Conservation (phyloP, 1,139 yeast genomes). For the Blastobotrys capitulatus region DNA sequence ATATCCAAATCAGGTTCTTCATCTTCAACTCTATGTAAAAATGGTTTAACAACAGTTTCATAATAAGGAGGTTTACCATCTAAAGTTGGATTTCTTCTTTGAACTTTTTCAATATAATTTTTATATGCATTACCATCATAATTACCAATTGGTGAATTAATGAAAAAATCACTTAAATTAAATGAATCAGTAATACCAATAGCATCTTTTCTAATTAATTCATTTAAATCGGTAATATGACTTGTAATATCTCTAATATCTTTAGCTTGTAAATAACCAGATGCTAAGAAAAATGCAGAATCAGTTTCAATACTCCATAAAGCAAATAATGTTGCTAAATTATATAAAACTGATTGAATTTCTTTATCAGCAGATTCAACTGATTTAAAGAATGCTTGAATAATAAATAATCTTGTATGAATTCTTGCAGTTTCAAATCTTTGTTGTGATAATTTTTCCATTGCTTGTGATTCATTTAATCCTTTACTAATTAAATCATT, state of each 20-base stretch:
- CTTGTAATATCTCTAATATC: constrained; percentile 33
- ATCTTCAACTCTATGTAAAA: constrained; percentile 34
- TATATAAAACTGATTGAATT: constrained; percentile 38
- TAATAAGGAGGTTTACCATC: constrained; percentile 37
- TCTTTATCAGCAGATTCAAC: constrained; percentile 26
- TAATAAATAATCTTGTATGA: constrained; percentile 37
- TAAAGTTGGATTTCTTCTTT: constrained; percentile 33
- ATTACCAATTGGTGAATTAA: constrained; percentile 81
- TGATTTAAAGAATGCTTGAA: constrained; percentile 35
- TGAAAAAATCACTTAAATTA: constrained; percentile 75
- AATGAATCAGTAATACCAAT: constrained; percentile 87
- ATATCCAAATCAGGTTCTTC: constrained; percentile 16
- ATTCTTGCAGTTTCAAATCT: constrained; percentile 41
- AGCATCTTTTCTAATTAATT: constrained; percentile 53
- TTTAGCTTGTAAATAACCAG: constrained; percentile 42
- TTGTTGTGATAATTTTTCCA: constrained; percentile 40
- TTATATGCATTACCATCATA: constrained; percentile 84
- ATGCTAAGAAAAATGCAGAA: constrained; percentile 71
- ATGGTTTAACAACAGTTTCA: constrained; percentile 37
- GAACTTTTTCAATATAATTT: constrained; percentile 49
- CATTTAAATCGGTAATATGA: constrained; percentile 35
- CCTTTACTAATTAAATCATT: constrained; percentile 25
- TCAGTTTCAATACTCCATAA: constrained; percentile 69
- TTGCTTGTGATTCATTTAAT: constrained; percentile 33
- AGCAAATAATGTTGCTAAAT: constrained; percentile 57